Evolutionary conservation across 2,329 filamentous ascomycete species (phyloP).

Genomic region (Phaeosphaeriaceae sp.): DNA sequence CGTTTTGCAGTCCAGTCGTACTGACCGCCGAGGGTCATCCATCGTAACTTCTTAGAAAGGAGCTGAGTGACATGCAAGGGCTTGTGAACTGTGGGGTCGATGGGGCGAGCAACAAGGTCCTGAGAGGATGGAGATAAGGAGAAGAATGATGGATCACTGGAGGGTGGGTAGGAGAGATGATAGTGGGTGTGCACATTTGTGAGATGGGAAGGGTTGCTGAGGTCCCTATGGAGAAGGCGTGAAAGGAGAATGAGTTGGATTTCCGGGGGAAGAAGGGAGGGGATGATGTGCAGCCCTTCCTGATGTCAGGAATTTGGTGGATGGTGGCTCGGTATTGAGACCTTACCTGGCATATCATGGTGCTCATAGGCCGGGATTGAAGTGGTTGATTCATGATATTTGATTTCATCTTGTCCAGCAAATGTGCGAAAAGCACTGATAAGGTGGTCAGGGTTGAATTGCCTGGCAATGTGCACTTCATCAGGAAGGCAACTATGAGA

Average conservation of each 20-base stretch:
- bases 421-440: slow-evolving; percentile 32
- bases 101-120: slow-evolving; percentile 57
- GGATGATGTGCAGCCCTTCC: slow-evolving; percentile 79
- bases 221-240: slow-evolving; percentile 77
- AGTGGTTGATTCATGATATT: slow-evolving; percentile 4
- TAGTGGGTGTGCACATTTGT: slow-evolving; percentile 93
- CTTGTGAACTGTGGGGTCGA: slow-evolving; percentile 76
- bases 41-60: slow-evolving; percentile 81
- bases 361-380: slow-evolving; percentile 63
- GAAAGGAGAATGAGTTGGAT: slow-evolving; percentile 75
- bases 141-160: slow-evolving; percentile 58
- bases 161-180: slow-evolving; percentile 66
- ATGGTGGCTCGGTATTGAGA: not conserved
- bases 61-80: slow-evolving; percentile 72
- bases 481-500: slow-evolving; percentile 35
- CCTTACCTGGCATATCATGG: slow-evolving; percentile 69
- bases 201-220: slow-evolving; percentile 74
- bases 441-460: slow-evolving; percentile 26
- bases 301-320: slow-evolving; percentile 22
- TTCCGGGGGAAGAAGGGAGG: slow-evolving; percentile 71
- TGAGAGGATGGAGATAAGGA: slow-evolving; percentile 46
- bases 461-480: slow-evolving; percentile 30
- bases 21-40: slow-evolving; percentile 93
- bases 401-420: slow-evolving; percentile 15
- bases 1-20: slow-evolving; percentile 93